phyloP scores from a whole-genome alignment of 1,284 basidiomycete species.

The Fomitopsis betulina region DNA sequence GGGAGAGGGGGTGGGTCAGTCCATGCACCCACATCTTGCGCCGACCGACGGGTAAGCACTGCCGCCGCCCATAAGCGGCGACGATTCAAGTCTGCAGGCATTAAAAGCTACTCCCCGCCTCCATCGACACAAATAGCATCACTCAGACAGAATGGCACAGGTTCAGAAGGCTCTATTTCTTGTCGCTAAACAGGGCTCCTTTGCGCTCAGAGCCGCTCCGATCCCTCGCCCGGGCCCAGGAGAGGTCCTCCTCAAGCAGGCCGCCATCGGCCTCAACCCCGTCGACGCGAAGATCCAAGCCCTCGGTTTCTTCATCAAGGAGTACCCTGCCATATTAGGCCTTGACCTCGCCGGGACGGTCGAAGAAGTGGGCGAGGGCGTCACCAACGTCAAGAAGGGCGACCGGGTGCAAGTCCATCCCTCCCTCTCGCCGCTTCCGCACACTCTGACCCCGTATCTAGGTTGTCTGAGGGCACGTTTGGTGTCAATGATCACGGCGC shows the following conservation, averaged over 20 bases:
- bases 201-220: conserved; percentile 16
- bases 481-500: conserved; percentile 6
- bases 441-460: not conserved
- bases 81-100: no score
- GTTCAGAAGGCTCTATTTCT: conserved; percentile 19
- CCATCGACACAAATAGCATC: no score
- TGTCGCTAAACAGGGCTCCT: conserved; percentile 11
- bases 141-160: not conserved
- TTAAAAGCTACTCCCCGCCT: no score
- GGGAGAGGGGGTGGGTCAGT: no score
- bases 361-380: conserved; percentile 15
- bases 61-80: no score
- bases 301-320: conserved; percentile 15
- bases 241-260: conserved; percentile 41
- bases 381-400: conserved; percentile 8
- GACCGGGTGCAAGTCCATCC: conserved; percentile 12
- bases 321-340: conserved; percentile 20
- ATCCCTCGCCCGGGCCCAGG: conserved; percentile 35
- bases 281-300: conserved; percentile 40
- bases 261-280: conserved; percentile 41
- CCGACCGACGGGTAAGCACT: no score
- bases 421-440: not conserved
- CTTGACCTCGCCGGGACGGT: conserved; percentile 15
- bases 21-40: no score
- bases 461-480: not conserved